Evolutionary conservation across 2,329 filamentous ascomycete genomes (phyloP), one percentile per base, ranked within the genome.

Genomic region (Ampelomyces quisqualis): DNA sequence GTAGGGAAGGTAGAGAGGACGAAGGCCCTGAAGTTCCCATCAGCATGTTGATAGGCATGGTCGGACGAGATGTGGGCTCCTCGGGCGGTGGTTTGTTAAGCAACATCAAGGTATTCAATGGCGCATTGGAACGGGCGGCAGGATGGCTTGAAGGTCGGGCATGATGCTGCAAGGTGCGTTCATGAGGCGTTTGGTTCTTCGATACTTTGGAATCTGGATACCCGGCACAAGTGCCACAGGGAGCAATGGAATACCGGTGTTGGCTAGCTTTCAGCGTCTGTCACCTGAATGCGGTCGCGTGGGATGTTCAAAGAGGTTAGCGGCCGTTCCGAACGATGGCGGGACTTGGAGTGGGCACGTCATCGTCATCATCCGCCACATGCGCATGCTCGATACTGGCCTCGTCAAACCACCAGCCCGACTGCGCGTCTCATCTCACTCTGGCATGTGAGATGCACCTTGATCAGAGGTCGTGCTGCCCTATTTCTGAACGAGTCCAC

Each of bases 61-160:
- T 68, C 4, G 57, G 55, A 15, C 45, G 48, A 34, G 53, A 58
- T 14, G 58, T 67, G 13, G 59, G 58, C 2, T 59, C 61, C 6
- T 33, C 38, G 30, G 57, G 59, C 5, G 62, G 62, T n/a, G 67
- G 68, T 3, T 40, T 69, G 18, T 32, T 70, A 35, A 49, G 43
- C 6, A 52, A 52, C 27, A 34, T 68, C 2, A 61, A 55, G 39
- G 46, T 38, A 8, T 68, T 70, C 46, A 70, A 70, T 40, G 46
- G 51, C 13, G 33, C 54, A 17, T 45, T 71, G 24, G 67, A 67
- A 32, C 53, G 51, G 41, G 55, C 62, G 24, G 67, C 68, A 5
- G 53, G 49, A 11, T 64, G 63, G 48, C 45, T 70, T n/a, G 67
- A 69, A 31, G 60, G 65, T 7, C 52, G 62, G 28, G 56, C 52